Evolutionary conservation across 164 flowering plant genomes (phyloP).

Genomic region (Magnolia officinalis): DNA sequence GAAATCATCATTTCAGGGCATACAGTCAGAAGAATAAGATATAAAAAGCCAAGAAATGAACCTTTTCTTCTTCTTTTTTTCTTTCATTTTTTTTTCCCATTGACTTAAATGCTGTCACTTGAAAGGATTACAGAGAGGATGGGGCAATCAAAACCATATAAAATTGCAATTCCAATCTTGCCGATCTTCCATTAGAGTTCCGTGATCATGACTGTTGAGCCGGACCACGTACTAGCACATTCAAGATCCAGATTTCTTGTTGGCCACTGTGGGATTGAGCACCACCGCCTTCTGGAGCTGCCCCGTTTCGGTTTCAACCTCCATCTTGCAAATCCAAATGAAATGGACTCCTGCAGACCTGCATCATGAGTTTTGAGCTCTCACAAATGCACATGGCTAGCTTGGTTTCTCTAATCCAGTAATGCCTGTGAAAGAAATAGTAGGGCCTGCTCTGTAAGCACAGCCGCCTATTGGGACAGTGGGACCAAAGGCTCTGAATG

Average conservation of each 20-base stretch:
- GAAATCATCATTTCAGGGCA: no score
- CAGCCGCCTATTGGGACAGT: background rate
- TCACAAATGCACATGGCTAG: background rate
- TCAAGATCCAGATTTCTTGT: no score
- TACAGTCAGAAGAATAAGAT: no score
- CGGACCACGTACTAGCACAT: no score
- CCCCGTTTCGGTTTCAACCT: background rate
- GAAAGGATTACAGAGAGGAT: background rate
- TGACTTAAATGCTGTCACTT: background rate
- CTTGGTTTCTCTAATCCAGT: background rate
- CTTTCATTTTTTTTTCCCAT: no score
- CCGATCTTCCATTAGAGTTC: background rate
- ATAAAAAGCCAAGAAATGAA: no score
- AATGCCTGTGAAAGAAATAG: background rate
- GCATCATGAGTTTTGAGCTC: background rate
- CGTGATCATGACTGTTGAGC: background rate
- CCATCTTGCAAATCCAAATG: background rate
- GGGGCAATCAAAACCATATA: background rate
- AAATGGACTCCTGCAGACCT: background rate
- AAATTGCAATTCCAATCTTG: background rate
- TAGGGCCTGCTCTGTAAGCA: background rate
- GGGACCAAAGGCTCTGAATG: conserved; percentile 30
- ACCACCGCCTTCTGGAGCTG: background rate
- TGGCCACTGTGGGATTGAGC: no score
- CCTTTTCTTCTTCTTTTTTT: no score